A percentile compares a stretch with the other conserved stretches of the same genome.
Evolutionary conservation across 441 rosid genomes (phyloP).

Genomic region (Omphalea diandra): DNA sequence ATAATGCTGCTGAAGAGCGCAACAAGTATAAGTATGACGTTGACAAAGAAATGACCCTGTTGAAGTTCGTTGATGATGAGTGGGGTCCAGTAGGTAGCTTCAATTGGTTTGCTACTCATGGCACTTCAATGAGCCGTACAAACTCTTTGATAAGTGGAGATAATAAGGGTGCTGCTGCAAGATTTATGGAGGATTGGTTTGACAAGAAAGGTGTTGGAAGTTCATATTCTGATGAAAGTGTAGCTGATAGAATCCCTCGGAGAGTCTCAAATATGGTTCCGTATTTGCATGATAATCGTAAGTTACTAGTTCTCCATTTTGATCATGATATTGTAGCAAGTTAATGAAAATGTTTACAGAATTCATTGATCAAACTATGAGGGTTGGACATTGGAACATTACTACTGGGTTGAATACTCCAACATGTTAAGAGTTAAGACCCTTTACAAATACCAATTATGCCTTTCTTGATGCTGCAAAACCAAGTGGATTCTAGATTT

Average conservation of each 20-base stretch:
- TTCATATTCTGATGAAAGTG: conserved; percentile 37
- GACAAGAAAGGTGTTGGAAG: conserved; percentile 39
- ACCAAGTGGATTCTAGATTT: too few species aligned
- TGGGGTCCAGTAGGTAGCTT: conserved; percentile 97
- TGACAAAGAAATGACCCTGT: conserved; percentile 92
- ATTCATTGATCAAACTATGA: too few species aligned
- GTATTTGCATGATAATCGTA: conserved; percentile 49
- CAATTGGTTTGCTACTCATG: conserved; percentile 98
- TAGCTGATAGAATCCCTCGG: conserved; percentile 52
- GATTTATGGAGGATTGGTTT: conserved; percentile 97
- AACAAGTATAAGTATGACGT: conserved; percentile 69
- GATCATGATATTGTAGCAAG: neutral
- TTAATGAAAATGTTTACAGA: too few species aligned
- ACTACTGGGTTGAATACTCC: too few species aligned
- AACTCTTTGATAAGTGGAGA: conserved; percentile 95
- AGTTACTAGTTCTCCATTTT: conserved; percentile 30
- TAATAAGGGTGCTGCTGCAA: conserved; percentile 96
- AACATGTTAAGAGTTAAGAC: too few species aligned
- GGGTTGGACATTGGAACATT: too few species aligned
- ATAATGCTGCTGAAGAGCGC: conserved; percentile 72
- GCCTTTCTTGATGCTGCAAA: too few species aligned
- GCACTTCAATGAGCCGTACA: conserved; percentile 96
- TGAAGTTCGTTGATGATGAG: conserved; percentile 86
- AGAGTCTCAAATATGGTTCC: conserved; percentile 70
- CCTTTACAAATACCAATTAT: too few species aligned